Evolutionary conservation across 805 yeast genomes (phyloP), one percentile per base, ranked within the genome.

Genomic region (Kazachstania bromeliacearum): DNA sequence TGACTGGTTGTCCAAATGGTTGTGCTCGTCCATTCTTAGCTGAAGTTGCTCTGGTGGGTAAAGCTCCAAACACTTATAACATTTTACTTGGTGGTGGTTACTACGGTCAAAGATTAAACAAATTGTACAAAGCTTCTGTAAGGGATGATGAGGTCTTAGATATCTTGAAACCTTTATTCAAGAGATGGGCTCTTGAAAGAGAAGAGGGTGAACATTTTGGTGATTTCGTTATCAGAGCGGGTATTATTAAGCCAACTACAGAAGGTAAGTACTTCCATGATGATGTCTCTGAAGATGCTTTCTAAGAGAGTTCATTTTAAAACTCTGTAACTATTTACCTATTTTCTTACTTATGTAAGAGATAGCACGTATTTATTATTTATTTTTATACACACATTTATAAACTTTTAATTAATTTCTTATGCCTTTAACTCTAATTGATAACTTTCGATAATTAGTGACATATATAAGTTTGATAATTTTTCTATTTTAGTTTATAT

Each of bases 1-100:
- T 89, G 96, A 89, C 96, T 21, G 97, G 97, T 39, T 89, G 97
- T 71, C 96, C 96, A 37, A 89, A 89, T 60, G 97, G 97, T 48
- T 89, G 97, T 69, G 92, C 97, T 17, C 78, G 97, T 62, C 97
- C 97, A 19, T 89, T 96, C 96, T 66, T 89, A 35, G 97, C 96
- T 4, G 97, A 89, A 61, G 77, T 89, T 40, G 97, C 96, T 0
- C 70, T 87, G 40, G 94, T 89, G 38, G 97, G 97, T 60, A 89
- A 89, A 60, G 96, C 97, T 0, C 77, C 72, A 45, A 95, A 94
- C 35, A 87, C 94, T 14, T 89, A 89, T 64, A 89, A 89, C 63
- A 71, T 89, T 63, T 71, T 88, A 84, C 70, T 89, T 47, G 97
- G 97, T 50, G 97, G 97, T 57, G 95, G 96, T 26, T 88, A 81